Evolutionary conservation across 306 rosid genomes (phyloP), one percentile per base, ranked within the genome.

Genomic region (Clitoria ternatea): DNA sequence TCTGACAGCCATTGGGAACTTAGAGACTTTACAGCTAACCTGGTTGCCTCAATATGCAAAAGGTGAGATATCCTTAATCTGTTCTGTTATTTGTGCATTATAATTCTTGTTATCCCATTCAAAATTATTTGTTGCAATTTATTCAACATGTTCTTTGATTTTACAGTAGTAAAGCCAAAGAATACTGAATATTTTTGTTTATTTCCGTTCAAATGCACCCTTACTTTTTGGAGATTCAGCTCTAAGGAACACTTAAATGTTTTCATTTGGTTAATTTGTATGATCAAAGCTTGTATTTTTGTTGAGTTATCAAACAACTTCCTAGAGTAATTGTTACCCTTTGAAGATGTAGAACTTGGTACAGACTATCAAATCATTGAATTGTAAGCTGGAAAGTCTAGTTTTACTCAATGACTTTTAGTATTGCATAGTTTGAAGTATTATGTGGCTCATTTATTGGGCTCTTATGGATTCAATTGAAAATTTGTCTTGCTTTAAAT

Each of bases 1-100:
- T 79, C 92, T 24, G 95, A 86, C 68, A 85, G 84, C 77, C 97
- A 90, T 52, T 90, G 95, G 97, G 88, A 88, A 80, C 97, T 90
- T 63, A 83, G 97, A 79, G 97, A 90, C 80, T 90, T 84, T 62
- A 90, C 90, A 0, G 91, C 97, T 18, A 84, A 83, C 36, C 89
- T 88, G 69, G 90, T 90, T 75, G 92, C 95, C 56, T 88, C 97
- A 50, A 90, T 90, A 60, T 90, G 97, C 90, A 86, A 75, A 79
- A 84, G 91, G 97, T 90, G 72, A 79, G 84, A 81, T 69, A 57
- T 60, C 62, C 49, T 27, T 39, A 27, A 9, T 72, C 52, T 60
- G 7, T 70, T 68, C 17, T 69, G 48, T 56, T 22, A 35, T 77
- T 42, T 69, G 63, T 55, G 69, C 29, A 24, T 74, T n/a, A n/a